Evolutionary conservation across 1,284 basidiomycete genomes (phyloP).

Genomic region (Stereum hirsutum): DNA sequence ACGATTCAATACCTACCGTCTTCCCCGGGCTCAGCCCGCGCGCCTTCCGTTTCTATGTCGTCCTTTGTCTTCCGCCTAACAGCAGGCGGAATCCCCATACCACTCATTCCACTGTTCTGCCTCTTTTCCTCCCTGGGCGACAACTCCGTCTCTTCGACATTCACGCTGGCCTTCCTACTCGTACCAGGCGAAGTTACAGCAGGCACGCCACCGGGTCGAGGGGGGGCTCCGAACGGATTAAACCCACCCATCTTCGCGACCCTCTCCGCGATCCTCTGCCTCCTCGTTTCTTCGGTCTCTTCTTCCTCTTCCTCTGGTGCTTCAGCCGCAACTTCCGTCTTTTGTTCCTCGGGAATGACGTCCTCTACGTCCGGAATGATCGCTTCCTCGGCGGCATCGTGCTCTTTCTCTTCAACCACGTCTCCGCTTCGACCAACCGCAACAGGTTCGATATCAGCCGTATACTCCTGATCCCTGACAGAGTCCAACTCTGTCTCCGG

Average conservation of each 20-base stretch:
- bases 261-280: constrained; percentile 50
- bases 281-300: constrained; percentile 43
- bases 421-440: constrained; percentile 1
- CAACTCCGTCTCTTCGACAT: too few species aligned
- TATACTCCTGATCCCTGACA: not conserved
- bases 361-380: not conserved
- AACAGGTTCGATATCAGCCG: not conserved
- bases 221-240: constrained; percentile 43
- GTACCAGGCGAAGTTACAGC: too few species aligned
- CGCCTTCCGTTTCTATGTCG: too few species aligned
- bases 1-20: too few species aligned
- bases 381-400: constrained; percentile 7
- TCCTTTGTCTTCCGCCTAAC: too few species aligned
- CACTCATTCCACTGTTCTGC: too few species aligned
- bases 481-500: not conserved
- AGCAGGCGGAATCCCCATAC: too few species aligned
- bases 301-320: constrained; percentile 26
- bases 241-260: constrained; percentile 58
- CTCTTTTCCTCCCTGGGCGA: too few species aligned
- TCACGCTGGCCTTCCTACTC: too few species aligned
- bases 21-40: too few species aligned
- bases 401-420: constrained; percentile 4
- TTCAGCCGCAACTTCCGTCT: not conserved
- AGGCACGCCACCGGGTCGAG: constrained; percentile 15
- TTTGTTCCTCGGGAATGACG: not conserved